These are phyloP conservation scores for Fraxinus latifolia DNA, from an alignment of 305 asterid species.

Conservation along the genomic window DNA sequence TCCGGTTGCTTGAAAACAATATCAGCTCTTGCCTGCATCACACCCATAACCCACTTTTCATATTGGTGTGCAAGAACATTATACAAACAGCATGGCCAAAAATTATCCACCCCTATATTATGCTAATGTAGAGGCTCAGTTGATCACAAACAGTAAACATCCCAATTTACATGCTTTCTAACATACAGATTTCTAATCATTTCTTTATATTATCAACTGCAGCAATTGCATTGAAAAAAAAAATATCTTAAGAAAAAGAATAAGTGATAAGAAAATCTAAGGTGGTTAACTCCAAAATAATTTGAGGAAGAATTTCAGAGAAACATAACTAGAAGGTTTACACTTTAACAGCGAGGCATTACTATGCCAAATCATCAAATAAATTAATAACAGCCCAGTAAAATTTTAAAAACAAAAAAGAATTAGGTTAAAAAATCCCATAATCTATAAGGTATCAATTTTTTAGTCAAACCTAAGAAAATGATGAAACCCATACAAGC, in stretches of 20 bases:
- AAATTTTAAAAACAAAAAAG: too few relatives aligned
- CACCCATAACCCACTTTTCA: background rate
- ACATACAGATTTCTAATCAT: background rate
- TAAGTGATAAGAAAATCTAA: background rate
- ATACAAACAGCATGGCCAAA: slow-evolving; percentile 19
- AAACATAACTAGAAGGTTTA: background rate
- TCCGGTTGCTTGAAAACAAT: slow-evolving; percentile 65
- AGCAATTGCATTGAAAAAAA: background rate
- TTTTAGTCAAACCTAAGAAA: background rate
- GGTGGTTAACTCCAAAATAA: background rate
- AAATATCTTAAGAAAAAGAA: background rate
- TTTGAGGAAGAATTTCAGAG: background rate
- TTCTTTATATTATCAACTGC: background rate
- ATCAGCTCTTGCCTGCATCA: slow-evolving; percentile 79
- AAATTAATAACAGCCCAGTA: background rate
- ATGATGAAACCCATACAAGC: background rate
- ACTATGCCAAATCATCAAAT: background rate
- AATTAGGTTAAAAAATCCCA: background rate
- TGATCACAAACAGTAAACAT: background rate
- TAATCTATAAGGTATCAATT: background rate
- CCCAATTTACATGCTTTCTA: background rate
- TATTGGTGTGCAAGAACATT: background rate
- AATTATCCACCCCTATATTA: background rate
- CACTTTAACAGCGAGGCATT: background rate
- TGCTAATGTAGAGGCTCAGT: slow-evolving; percentile 1